Percentiles rank a stretch among this genome's conserved stretches.
These are phyloP conservation scores for Straminergon stramineum DNA, from an alignment of 225 moss, liverwort and hornwort species.

Conservation along the genomic window DNA sequence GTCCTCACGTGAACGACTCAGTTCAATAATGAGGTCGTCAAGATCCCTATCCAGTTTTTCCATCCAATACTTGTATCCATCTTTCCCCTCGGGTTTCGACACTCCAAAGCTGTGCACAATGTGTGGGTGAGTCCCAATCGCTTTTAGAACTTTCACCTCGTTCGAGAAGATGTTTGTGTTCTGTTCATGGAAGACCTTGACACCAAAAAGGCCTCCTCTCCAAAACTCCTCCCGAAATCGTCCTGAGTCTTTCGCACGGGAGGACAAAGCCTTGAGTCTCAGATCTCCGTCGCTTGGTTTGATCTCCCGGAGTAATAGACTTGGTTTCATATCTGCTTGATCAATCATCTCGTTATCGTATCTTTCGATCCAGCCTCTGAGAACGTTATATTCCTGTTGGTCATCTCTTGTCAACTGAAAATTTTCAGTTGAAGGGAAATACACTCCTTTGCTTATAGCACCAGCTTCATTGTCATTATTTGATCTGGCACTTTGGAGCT, in stretches of 20 bases:
- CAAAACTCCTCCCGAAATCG: background rate
- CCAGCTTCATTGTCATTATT: background rate
- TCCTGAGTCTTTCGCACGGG: background rate
- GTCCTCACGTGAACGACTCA: background rate
- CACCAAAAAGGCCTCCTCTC: background rate
- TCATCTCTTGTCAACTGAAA: background rate
- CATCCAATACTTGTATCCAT: background rate
- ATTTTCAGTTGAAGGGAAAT: background rate
- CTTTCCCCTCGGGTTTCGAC: background rate
- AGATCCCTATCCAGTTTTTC: background rate
- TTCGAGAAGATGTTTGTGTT: background rate
- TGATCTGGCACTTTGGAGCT: background rate
- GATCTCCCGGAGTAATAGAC: background rate
- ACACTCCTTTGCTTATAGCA: background rate
- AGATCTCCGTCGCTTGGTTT: background rate
- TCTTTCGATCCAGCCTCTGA: background rate
- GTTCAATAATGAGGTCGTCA: background rate
- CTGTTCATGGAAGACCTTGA: background rate
- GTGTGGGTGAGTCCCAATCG: background rate
- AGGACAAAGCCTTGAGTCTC: background rate
- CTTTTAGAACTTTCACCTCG: background rate
- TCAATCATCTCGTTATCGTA: background rate
- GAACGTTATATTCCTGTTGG: background rate
- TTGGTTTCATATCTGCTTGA: background rate
- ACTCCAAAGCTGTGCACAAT: background rate